phyloP scores from a whole-genome alignment of 352 stramenopile species.

The Phytophthora kernoviae region DNA sequence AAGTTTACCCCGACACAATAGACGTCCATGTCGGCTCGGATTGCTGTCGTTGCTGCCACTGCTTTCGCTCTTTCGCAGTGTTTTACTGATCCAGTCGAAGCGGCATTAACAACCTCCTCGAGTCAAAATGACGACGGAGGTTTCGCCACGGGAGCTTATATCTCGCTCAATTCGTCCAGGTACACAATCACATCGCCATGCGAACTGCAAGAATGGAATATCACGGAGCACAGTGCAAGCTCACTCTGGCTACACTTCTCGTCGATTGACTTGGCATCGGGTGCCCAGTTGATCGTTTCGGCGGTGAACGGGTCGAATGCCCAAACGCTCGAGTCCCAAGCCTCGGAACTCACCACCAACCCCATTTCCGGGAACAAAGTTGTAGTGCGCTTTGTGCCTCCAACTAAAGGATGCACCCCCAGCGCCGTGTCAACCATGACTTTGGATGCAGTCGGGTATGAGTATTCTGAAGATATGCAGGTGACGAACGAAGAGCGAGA shows the following conservation, averaged over 20 bases:
- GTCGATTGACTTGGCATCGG: conserved; percentile 28
- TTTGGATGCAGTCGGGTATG: conserved; percentile 41
- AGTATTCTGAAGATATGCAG: conserved; percentile 42
- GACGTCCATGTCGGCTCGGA: conserved; percentile 13
- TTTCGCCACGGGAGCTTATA: conserved; percentile 41
- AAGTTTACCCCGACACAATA: conserved; percentile 9
- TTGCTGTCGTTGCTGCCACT: conserved; percentile 4
- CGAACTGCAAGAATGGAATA: conserved; percentile 47
- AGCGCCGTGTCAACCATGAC: conserved; percentile 28
- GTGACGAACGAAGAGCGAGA: conserved; percentile 45
- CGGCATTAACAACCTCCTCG: conserved; percentile 5
- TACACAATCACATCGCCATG: conserved; percentile 49
- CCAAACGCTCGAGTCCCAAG: conserved; percentile 26
- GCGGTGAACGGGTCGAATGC: conserved; percentile 38
- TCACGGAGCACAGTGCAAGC: conserved; percentile 48
- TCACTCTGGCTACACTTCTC: conserved; percentile 52
- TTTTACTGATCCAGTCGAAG: background rate
- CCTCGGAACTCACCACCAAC: conserved; percentile 32
- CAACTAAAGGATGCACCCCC: conserved; percentile 23
- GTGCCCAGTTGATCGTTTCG: conserved; percentile 47
- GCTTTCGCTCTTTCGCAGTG: conserved; percentile 5
- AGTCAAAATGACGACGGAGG: conserved; percentile 42
- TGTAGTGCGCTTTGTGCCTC: conserved; percentile 51
- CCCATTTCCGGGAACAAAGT: conserved; percentile 39
- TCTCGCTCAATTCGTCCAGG: conserved; percentile 28